Evolutionary conservation across 2,329 filamentous ascomycete genomes (phyloP).

Genomic region (Clathrospora elynae): DNA sequence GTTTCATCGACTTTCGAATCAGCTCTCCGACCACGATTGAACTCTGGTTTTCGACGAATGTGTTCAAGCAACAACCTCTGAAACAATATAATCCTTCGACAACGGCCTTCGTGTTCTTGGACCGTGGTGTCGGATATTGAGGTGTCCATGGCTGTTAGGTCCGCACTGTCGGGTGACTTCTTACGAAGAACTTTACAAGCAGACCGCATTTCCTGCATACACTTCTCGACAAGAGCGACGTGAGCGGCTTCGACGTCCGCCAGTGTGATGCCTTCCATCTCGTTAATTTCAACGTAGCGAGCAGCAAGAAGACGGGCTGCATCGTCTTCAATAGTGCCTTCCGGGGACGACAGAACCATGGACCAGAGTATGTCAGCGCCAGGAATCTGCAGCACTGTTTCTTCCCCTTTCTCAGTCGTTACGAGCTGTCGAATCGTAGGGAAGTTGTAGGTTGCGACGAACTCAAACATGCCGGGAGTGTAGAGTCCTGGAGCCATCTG

Average conservation of each 20-base stretch:
- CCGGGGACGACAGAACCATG: conserved; percentile 72
- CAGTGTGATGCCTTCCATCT: conserved; percentile 48
- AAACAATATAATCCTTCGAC: conserved; percentile 44
- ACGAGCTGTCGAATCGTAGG: conserved; percentile 24
- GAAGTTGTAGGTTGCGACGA: conserved; percentile 58
- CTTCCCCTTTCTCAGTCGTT: conserved; percentile 24
- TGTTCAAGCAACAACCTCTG: conserved; percentile 39
- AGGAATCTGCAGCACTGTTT: conserved; percentile 55
- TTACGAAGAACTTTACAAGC: conserved; percentile 25
- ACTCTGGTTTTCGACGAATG: conserved; percentile 41
- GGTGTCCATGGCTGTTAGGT: conserved; percentile 19
- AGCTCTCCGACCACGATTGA: conserved; percentile 36
- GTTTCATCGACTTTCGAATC: conserved; percentile 51
- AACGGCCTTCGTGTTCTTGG: conserved; percentile 30
- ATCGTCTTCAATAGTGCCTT: conserved; percentile 66
- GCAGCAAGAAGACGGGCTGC: conserved; percentile 75
- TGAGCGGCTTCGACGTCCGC: conserved; percentile 64
- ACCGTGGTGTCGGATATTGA: conserved; percentile 32
- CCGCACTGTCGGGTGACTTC: background rate
- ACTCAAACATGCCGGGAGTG: conserved; percentile 66
- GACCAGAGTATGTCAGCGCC: conserved; percentile 79
- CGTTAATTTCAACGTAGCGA: conserved; percentile 66
- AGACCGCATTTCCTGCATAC: conserved; percentile 64
- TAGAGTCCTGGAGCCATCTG: conserved; percentile 62
- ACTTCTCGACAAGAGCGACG: conserved; percentile 72